A percentile compares a stretch with the other conserved stretches of the same genome.
Conservation (phyloP, 1,284 basidiomycete species). For the Moniliophthora roreri region DNA sequence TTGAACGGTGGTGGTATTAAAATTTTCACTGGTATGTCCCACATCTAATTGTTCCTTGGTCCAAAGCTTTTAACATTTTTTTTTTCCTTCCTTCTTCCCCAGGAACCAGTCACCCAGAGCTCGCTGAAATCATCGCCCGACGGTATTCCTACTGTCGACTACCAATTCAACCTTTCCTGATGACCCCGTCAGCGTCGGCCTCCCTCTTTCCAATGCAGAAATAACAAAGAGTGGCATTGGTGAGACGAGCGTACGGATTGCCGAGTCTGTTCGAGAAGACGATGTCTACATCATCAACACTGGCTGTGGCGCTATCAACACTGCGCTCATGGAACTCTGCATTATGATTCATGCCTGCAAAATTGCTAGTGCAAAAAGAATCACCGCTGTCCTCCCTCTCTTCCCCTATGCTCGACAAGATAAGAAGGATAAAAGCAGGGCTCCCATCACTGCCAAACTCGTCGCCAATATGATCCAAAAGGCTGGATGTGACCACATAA, state of each 20-base stretch:
- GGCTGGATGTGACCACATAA: constrained; percentile 98
- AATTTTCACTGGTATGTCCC: constrained; percentile 80
- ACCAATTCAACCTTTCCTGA: background rate
- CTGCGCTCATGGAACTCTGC: constrained; percentile 92
- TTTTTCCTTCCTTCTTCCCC: constrained; percentile 9
- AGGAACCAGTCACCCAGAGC: constrained; percentile 95
- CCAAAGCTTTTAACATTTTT: constrained; percentile 3
- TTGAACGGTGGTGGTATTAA: constrained; percentile 85
- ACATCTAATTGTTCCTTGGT: constrained; percentile 10
- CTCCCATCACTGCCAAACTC: constrained; percentile 97
- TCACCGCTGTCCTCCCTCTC: constrained; percentile 94
- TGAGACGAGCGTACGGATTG: constrained; percentile 90
- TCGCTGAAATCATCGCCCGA: constrained; percentile 92
- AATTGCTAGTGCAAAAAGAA: constrained; percentile 92
- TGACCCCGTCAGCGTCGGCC: constrained; percentile 62
- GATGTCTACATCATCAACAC: constrained; percentile 99
- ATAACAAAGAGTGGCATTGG: constrained; percentile 90
- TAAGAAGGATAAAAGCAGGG: constrained; percentile 99
- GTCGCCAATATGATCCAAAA: constrained; percentile 99
- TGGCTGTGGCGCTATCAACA: constrained; percentile 84
- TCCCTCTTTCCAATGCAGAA: constrained; percentile 83
- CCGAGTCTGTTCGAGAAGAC: constrained; percentile 95
- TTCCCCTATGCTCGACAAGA: constrained; percentile 97
- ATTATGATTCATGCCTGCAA: constrained; percentile 99
- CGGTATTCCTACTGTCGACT: constrained; percentile 50